These are phyloP conservation scores for Ophiostoma perfectum DNA, from an alignment of 2,329 filamentous ascomycete species.

Conservation along the genomic window DNA sequence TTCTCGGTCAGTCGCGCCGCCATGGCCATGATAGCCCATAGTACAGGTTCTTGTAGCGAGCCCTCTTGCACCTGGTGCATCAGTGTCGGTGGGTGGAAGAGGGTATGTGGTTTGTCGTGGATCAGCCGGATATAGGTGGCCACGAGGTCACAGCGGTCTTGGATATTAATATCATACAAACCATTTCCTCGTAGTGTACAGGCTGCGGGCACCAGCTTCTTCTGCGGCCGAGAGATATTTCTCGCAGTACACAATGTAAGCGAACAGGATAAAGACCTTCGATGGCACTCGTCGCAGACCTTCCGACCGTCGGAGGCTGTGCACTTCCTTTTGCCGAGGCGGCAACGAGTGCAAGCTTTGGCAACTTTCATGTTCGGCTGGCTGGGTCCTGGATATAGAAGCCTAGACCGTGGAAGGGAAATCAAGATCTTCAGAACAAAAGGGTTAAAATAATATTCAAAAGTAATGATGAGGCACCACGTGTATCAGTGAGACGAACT, in stretches of 20 bases:
- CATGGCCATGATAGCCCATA: slow-evolving; percentile 15
- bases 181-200: neutral
- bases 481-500: neutral
- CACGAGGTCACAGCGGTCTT: slow-evolving; percentile 3
- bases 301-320: neutral
- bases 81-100: slow-evolving; percentile 8
- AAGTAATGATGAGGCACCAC: neutral
- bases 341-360: slow-evolving; percentile 11
- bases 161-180: neutral
- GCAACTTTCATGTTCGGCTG: slow-evolving; percentile 2
- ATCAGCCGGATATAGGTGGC: slow-evolving; percentile 10
- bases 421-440: neutral
- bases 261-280: neutral
- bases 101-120: slow-evolving; percentile 9
- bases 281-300: slow-evolving; percentile 5
- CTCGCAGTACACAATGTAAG: neutral
- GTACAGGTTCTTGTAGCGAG: neutral
- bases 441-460: neutral
- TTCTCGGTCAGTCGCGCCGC: neutral
- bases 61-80: neutral
- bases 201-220: neutral
- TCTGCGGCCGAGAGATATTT: neutral
- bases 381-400: neutral
- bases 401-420: neutral
- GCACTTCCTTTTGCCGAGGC: slow-evolving; percentile 5